These are phyloP conservation scores for Leccinum variicolor DNA, from an alignment of 768 basidiomycete species.

Conservation along the genomic window DNA sequence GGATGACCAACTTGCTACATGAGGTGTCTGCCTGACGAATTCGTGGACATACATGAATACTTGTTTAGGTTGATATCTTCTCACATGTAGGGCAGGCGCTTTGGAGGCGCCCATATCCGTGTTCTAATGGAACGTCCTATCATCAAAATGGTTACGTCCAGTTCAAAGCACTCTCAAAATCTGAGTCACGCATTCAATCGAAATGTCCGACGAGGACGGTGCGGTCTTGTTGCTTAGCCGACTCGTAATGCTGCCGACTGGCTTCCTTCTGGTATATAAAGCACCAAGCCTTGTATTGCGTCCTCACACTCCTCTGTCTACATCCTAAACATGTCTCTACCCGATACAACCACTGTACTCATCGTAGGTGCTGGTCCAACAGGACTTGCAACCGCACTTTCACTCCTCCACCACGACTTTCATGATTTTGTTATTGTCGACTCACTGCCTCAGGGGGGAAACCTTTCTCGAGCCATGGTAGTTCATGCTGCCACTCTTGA, in stretches of 20 bases:
- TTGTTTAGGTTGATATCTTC: background rate
- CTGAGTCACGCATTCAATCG: background rate
- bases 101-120: background rate
- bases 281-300: background rate
- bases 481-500: no score
- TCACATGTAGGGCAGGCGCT: no score
- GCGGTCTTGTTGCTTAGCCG: background rate
- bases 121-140: background rate
- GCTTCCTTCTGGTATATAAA: background rate
- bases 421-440: no score
- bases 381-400: no score
- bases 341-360: no score
- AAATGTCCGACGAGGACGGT: background rate
- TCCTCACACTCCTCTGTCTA: background rate
- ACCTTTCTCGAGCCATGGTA: no score
- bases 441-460: no score
- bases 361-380: no score
- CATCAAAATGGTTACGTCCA: background rate
- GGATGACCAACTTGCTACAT: no score
- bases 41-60: background rate
- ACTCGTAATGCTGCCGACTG: background rate
- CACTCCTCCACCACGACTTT: no score
- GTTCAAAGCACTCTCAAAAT: background rate
- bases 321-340: constrained; percentile 22
- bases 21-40: background rate